Conservation (phyloP, 2,329 filamentous ascomycete species). For the Penicillium olsonii region DNA sequence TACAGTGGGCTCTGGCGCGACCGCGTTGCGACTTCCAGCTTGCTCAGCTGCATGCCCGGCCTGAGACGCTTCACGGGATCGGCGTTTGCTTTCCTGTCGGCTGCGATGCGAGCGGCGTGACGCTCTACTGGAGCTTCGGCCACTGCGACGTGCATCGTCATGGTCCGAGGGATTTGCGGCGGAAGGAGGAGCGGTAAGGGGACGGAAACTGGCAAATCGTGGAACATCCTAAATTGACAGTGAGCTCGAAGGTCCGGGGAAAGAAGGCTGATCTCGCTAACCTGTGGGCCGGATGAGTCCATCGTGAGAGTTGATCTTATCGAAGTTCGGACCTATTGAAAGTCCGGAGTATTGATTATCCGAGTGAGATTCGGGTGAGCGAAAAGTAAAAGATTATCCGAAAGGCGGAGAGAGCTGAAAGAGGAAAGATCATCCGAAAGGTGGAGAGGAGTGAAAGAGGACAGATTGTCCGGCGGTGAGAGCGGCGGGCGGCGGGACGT, state of each 20-base stretch:
- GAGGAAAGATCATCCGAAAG: too few species aligned
- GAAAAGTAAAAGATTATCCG: too few species aligned
- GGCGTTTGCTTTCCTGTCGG: background rate
- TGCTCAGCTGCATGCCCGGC: too few species aligned
- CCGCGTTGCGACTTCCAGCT: too few species aligned
- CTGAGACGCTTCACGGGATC: too few species aligned
- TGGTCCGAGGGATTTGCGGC: conserved; percentile 21
- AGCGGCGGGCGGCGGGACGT: background rate
- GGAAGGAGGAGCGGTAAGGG: conserved; percentile 39
- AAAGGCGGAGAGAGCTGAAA: too few species aligned
- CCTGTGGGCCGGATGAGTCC: conserved; percentile 39
- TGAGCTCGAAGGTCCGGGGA: background rate
- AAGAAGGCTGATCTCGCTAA: conserved; percentile 19
- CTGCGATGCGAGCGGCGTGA: background rate
- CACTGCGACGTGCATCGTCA: conserved; percentile 14
- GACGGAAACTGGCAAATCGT: conserved; percentile 75
- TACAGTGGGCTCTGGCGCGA: too few species aligned
- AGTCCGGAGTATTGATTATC: conserved; percentile 20
- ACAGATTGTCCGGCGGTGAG: background rate
- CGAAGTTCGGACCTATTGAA: conserved; percentile 10
- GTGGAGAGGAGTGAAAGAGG: too few species aligned
- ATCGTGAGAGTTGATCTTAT: conserved; percentile 31
- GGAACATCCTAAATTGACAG: conserved; percentile 52
- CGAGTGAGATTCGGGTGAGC: conserved; percentile 25
- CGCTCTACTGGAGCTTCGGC: too few species aligned